Percentiles rank a stretch among this genome's conserved stretches.
Conservation (phyloP, 1,139 yeast genomes). For the Kodamaea arcana region DNA sequence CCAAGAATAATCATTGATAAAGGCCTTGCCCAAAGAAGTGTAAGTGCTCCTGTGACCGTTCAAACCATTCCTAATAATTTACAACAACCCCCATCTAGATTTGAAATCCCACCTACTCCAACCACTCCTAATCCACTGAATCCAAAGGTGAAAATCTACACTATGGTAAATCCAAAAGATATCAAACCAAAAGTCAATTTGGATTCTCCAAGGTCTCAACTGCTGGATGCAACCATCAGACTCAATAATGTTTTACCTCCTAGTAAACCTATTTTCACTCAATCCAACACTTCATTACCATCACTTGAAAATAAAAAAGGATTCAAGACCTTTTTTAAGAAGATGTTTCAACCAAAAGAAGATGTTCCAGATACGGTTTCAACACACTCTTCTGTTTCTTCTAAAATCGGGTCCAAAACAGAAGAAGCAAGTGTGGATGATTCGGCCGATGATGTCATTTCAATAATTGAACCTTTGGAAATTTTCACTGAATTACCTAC, state of each 20-base stretch:
- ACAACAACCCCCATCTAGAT: constrained; percentile 4
- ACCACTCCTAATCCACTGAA: background rate
- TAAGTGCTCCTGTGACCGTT: background rate
- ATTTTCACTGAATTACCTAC: constrained; percentile 23
- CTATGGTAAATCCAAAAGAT: background rate
- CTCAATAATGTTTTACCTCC: background rate
- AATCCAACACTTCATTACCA: background rate
- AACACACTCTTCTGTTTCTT: background rate
- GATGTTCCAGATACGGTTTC: background rate
- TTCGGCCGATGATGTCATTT: background rate
- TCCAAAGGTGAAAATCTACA: background rate
- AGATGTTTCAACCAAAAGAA: constrained; percentile 4
- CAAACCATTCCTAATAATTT: constrained; percentile 1
- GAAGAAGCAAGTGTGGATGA: constrained; percentile 1
- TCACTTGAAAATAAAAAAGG: background rate
- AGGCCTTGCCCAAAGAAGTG: background rate
- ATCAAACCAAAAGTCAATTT: too few relatives aligned
- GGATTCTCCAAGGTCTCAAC: background rate
- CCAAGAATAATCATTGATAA: background rate
- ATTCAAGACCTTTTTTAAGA: constrained; percentile 3
- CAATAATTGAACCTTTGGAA: constrained; percentile 1
- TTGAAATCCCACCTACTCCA: background rate
- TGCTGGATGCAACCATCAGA: too few relatives aligned
- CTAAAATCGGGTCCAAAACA: background rate
- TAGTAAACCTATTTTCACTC: background rate